Base-by-base conservation (phyloP, 768 basidiomycete genomes). In the Trametes cubensis region DNA sequence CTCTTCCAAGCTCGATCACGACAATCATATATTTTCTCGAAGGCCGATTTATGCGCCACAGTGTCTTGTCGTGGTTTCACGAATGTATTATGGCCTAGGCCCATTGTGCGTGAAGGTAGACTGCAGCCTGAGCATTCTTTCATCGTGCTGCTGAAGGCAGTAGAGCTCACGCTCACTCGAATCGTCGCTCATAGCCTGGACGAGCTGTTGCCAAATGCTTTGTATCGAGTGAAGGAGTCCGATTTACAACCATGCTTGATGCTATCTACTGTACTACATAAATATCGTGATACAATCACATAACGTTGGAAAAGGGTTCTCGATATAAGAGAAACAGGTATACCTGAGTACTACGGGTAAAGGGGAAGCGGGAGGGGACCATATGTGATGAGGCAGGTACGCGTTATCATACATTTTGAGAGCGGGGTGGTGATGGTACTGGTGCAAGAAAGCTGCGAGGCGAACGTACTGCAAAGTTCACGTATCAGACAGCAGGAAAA, bases 221-320 rank as follows among this genome's bases (percentile, higher is more conserved):
- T 34, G 34, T 34, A 34, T 10, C 11, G 34, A 20, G 20, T 25
- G 23, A 30, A 15, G 6, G 26, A 15, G 48, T 26, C 23, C 28
- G 17, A 5, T 49, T 30, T 30, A 41, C 45, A 28, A 55, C 13
- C n/a, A 11, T 25, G 30, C 14, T 14, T 13, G 28, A n/a, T 8
- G 20, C 42, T 46, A 34, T 41, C 46, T 48, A 54, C 52, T 61
- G 60, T 61, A 48, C 60, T 61, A 61, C 23, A 61, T 61, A 61
- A 61, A 61, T 61, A 61, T 26, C 60, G 28, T 40, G 45, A 54
- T 48, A 53, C 51, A 39, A 47, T 40, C 30, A 47, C 52, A 39
- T 38, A 26, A 20, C n/a, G 60, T 39, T 40, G 45, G n/a, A 15
- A 10, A 40, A 23, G 46, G 39, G 45, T 46, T 21, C 14, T n/a